phyloP scores from a whole-genome alignment of 495 filamentous ascomycete genomes.

The Xylaria scruposa region DNA sequence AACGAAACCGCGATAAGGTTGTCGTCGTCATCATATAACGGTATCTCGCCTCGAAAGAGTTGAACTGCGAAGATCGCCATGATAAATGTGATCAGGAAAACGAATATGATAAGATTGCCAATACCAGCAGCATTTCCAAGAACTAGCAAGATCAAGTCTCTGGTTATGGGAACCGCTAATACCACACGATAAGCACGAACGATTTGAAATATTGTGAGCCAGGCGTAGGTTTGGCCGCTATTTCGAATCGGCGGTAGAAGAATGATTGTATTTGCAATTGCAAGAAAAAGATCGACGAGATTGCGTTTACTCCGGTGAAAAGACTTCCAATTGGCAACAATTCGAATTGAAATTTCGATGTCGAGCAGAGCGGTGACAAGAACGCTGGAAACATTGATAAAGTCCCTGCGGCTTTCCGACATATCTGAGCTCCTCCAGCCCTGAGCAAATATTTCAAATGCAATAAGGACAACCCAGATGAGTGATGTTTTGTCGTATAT shows the following conservation, averaged over 20 bases:
- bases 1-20: constrained; percentile 74
- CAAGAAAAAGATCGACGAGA: constrained; percentile 80
- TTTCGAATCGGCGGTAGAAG: constrained; percentile 81
- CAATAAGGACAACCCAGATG: constrained; percentile 83
- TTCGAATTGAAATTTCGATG: constrained; percentile 81
- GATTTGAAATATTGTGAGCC: constrained; percentile 93
- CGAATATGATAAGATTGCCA: constrained; percentile 92
- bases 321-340: constrained; percentile 75
- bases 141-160: constrained; percentile 83
- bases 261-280: constrained; percentile 81
- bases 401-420: constrained; percentile 56
- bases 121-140: constrained; percentile 92
- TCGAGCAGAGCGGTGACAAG: constrained; percentile 81
- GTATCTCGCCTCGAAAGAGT: constrained; percentile 87
- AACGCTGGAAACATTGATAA: constrained; percentile 70
- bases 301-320: constrained; percentile 78
- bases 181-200: constrained; percentile 91
- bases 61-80: constrained; percentile 93
- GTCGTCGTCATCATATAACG: constrained; percentile 60
- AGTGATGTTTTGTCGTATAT: constrained; percentile 74
- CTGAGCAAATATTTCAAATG: constrained; percentile 76
- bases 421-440: constrained; percentile 77
- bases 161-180: constrained; percentile 83
- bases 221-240: constrained; percentile 80
- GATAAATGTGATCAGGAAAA: constrained; percentile 93